Evolutionary conservation across 345 rosid species (phyloP).

Genomic region (Linum trigynum): DNA sequence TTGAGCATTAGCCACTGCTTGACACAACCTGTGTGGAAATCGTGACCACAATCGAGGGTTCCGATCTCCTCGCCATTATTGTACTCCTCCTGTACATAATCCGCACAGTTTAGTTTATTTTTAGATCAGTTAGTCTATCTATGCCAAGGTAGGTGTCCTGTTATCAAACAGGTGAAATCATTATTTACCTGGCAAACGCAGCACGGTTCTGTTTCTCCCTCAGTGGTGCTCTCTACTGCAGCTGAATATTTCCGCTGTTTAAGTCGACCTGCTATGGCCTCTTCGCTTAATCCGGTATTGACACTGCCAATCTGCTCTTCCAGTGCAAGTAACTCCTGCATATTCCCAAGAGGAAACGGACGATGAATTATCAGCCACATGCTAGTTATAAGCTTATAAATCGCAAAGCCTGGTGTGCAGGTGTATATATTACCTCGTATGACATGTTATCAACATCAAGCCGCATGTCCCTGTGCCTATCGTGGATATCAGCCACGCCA

Average conservation of each 20-base stretch:
- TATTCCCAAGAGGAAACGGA: slow-evolving; percentile 7
- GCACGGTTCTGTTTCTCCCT: slow-evolving; percentile 68
- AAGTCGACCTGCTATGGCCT: slow-evolving; percentile 35
- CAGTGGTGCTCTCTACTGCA: slow-evolving; percentile 8
- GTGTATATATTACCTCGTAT: slow-evolving; percentile 55
- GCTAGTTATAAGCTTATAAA: too few species aligned
- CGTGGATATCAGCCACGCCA: slow-evolving; percentile 59
- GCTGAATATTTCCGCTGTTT: slow-evolving; percentile 35
- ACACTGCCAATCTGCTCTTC: slow-evolving; percentile 94
- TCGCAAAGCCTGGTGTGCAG: not conserved
- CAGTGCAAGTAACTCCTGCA: slow-evolving; percentile 68
- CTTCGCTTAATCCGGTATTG: slow-evolving; percentile 75
- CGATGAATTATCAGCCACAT: not conserved
- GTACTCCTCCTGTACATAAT: slow-evolving; percentile 54
- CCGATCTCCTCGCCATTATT: slow-evolving; percentile 58
- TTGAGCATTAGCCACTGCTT: slow-evolving; percentile 75
- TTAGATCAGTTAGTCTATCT: too few species aligned
- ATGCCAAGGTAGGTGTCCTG: not conserved
- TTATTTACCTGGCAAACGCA: slow-evolving; percentile 71
- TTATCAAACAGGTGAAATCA: not conserved
- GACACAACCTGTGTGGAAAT: slow-evolving; percentile 56
- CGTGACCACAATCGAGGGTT: slow-evolving; percentile 70
- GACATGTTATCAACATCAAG: slow-evolving; percentile 97
- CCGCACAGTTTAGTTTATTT: not conserved
- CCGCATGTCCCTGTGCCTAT: slow-evolving; percentile 88